Base-by-base conservation (phyloP, 106 monocot genomes). In the Hemerocallis citrina region DNA sequence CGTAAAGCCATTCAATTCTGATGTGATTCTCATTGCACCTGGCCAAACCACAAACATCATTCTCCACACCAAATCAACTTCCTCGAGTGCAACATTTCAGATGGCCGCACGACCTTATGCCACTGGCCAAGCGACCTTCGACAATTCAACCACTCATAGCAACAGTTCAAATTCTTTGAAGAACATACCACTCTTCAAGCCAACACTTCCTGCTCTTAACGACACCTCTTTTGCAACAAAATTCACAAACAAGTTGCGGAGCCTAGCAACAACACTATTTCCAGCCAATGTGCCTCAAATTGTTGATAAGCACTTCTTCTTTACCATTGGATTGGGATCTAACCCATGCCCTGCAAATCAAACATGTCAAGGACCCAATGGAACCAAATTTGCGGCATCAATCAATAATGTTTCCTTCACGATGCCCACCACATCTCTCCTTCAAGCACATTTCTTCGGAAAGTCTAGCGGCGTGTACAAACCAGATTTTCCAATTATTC, bases 31-130 rank as follows among this genome's bases (percentile, higher is more conserved):
- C 56, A 64, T 83, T 48, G 67, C 78, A 1, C 78, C 83, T 3
- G 83, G 83, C 56, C 78, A 83, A 30, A 83, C 83, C 60, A 74
- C 68, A 20, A 78, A 78, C 65, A 63, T 83, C 33, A 70, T 83
- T 35, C 63, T 83, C 44, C 44, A 34, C 16, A 64, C 77, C 21
- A 40, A 67, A 2, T 46, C 49, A 23, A 44, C 1, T 8, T 6
- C 30, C 1, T 58, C 66, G 4, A 54, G 23, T 14, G 30, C 74
- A 30, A 46, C 61, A 19, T 83, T 78, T 64, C 56, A 71, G 66
- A 71, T 83, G 62, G 65, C 67, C 0, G 74, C 78, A 0, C 34
- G 67, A 28, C 78, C 83, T 4, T 83, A 83, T 56, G 74, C 70
- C 39, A 83, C 78, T 49, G 62, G 76, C 27, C 66, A n/a, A 0